Evolutionary conservation across 192 early-diverging fungal species (phyloP), one percentile per base, ranked within the genome.

Genomic region (Coemansia asiatica): DNA sequence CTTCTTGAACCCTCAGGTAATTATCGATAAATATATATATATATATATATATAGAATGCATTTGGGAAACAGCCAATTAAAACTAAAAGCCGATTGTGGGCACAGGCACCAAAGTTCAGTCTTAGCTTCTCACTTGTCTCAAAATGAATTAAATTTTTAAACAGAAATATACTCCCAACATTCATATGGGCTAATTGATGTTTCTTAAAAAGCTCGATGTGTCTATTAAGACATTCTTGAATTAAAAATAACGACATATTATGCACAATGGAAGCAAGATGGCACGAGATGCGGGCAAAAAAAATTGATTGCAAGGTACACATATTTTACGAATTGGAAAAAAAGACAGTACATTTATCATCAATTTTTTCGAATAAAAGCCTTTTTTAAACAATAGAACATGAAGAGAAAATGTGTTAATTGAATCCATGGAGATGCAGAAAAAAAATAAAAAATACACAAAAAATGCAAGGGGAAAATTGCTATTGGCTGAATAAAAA

Each of bases 51-150:
- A 12, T 16, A 13, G 15, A 44, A 16, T 13, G 40, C 15, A 44
- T 44, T 44, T 44, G 40, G n/a, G 40, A 44, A 44, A 16, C 40
- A 44, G 40, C 40, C 40, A 44, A 44, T 44, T 44, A 44, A 44
- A 16, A 2, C 40, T 13, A 44, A 44, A 44, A 13, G 40, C 40
- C 40, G 40, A 44, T 44, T 44, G 6, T 44, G 40, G 40, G 15
- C 40, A 44, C 10, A 2, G 40, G 10, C 40, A 13, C 40, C 40
- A 44, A 44, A 44, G 8, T 9, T 5, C 40, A 44, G 8, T 12
- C 15, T 9, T n/a, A n/a, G 8, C 40, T 13, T 13, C 40, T 2
- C 40, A 8, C 40, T 44, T 44, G 4, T 16, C 40, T 16, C 40
- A 3, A 44, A 44, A 44, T 2, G 15, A 16, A 16, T 13, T 16